Conservation (phyloP, 306 rosid species). For the Canavalia gladiata region DNA sequence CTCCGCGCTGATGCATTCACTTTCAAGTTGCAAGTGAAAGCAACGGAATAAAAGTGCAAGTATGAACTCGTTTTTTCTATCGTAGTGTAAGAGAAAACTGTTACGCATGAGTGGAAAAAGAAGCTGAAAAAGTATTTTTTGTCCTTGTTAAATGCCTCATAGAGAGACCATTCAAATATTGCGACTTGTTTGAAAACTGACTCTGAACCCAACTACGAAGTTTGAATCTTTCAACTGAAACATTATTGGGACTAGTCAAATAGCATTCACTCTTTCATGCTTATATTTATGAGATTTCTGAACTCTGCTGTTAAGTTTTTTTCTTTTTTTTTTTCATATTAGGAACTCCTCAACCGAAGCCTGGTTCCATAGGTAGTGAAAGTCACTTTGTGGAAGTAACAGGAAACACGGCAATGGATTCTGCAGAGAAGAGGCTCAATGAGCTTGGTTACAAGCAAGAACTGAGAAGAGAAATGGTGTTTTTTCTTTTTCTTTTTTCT, state of each 20-base stretch:
- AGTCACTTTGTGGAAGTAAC: conserved; percentile 28
- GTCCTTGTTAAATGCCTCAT: background rate
- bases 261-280: background rate
- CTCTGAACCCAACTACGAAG: background rate
- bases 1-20: background rate
- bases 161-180: conserved; percentile 31
- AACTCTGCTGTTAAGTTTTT: background rate
- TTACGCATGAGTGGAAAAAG: conserved; percentile 24
- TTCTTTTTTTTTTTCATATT: background rate
- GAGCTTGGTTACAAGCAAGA: conserved; percentile 95
- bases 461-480: conserved; percentile 85
- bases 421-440: conserved; percentile 81
- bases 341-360: conserved; percentile 25
- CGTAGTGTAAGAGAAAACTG: conserved; percentile 15
- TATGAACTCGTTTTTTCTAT: conserved; percentile 25
- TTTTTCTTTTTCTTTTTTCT: background rate
- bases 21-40: conserved; percentile 3
- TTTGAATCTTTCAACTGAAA: conserved; percentile 46
- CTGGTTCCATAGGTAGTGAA: conserved; percentile 43
- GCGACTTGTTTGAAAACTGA: conserved; percentile 20
- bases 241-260: conserved; percentile 33
- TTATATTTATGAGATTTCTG: conserved; percentile 5
- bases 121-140: background rate
- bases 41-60: background rate
- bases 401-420: conserved; percentile 59